A percentile compares a stretch with the other conserved stretches of the same genome.
Evolutionary conservation across 768 basidiomycete genomes (phyloP).

Genomic region (Chlorophyllum brunneum): DNA sequence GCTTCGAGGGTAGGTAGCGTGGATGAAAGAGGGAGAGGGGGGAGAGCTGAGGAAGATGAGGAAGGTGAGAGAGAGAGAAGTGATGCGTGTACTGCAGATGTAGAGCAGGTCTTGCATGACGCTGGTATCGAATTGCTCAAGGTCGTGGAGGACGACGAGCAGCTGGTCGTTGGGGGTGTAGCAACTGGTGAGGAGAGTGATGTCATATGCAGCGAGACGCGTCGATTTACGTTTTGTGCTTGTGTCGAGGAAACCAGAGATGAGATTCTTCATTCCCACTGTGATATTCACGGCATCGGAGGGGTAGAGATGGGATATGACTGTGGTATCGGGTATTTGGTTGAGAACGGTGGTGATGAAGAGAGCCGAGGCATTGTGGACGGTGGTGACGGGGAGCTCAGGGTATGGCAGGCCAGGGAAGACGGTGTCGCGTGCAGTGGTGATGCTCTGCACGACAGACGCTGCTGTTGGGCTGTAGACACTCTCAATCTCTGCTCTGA

Average conservation of each 20-base stretch:
- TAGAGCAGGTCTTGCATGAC: constrained; percentile 69
- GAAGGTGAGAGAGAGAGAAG: constrained; percentile 60
- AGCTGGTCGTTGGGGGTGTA: constrained; percentile 40
- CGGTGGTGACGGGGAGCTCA: constrained; percentile 57
- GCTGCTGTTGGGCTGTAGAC: constrained; percentile 48
- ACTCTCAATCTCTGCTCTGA: constrained; percentile 47
- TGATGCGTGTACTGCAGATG: constrained; percentile 59
- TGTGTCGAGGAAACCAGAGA: constrained; percentile 46
- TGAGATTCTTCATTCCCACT: constrained; percentile 50
- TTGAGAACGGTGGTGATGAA: constrained; percentile 44
- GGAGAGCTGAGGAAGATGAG: constrained; percentile 53
- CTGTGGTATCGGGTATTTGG: constrained; percentile 35
- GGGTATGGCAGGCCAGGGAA: constrained; percentile 54
- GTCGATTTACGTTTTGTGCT: constrained; percentile 34
- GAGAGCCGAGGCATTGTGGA: constrained; percentile 48
- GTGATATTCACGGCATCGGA: constrained; percentile 51
- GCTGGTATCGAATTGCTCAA: constrained; percentile 63
- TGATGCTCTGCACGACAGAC: constrained; percentile 39
- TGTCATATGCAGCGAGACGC: constrained; percentile 57
- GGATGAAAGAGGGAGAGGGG: constrained; percentile 56
- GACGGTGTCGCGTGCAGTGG: constrained; percentile 37
- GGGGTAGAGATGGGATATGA: constrained; percentile 49
- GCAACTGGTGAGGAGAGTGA: constrained; percentile 58
- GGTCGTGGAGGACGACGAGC: constrained; percentile 64
- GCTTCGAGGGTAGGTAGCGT: constrained; percentile 53